A percentile compares a stretch with the other conserved stretches of the same genome.
phyloP scores from a whole-genome alignment of 2,329 filamentous ascomycete genomes.

The Rasamsonia emersonii region DNA sequence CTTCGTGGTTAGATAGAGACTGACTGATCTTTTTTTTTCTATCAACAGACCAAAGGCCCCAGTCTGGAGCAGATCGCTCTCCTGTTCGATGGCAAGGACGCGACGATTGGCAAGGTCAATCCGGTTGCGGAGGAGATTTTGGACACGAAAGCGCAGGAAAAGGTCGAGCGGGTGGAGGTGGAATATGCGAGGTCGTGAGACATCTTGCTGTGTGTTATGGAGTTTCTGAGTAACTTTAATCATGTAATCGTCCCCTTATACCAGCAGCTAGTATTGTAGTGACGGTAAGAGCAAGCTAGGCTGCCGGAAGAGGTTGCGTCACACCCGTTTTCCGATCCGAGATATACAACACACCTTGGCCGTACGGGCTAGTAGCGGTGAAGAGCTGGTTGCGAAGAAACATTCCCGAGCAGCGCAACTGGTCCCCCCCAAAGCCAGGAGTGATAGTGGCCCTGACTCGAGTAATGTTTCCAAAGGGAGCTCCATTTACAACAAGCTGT shows the following conservation, averaged over 20 bases:
- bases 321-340: background rate
- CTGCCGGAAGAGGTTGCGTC: background rate
- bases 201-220: too few relatives aligned
- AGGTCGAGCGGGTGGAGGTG: too few relatives aligned
- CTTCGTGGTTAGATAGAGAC: too few relatives aligned
- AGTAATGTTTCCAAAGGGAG: background rate
- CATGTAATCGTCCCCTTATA: too few relatives aligned
- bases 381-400: background rate
- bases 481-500: background rate
- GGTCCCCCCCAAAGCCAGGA: background rate
- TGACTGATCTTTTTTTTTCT: background rate
- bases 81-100: conserved; percentile 20
- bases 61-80: conserved; percentile 17
- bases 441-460: background rate
- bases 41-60: conserved; percentile 4
- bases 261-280: too few relatives aligned
- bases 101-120: background rate
- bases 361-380: background rate
- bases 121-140: conserved; percentile 1
- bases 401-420: background rate
- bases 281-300: too few relatives aligned
- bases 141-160: background rate
- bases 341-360: background rate
- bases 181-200: too few relatives aligned
- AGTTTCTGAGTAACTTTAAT: too few relatives aligned